These are phyloP conservation scores for Quercus phellos DNA, from an alignment of 331 rosid species.

Conservation along the genomic window DNA sequence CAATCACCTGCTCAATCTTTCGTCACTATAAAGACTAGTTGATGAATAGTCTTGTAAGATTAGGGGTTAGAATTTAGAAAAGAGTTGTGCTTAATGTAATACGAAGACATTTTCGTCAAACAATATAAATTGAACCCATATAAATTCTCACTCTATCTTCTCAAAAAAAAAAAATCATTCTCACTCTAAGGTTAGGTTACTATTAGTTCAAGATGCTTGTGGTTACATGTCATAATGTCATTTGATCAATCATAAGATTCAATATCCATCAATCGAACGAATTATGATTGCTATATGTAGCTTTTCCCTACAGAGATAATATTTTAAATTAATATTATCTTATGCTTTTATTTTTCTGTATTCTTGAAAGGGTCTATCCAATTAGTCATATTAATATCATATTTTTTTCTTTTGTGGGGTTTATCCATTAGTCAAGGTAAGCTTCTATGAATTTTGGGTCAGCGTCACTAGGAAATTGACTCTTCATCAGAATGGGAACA, in stretches of 20 bases:
- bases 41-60: too few species aligned
- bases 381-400: not conserved
- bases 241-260: not conserved
- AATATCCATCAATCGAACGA: not conserved
- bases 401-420: not conserved
- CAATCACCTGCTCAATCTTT: too few species aligned
- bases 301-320: not conserved
- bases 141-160: too few species aligned
- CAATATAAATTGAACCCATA: too few species aligned
- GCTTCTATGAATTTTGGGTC: slow-evolving; percentile 25
- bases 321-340: not conserved
- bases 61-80: too few species aligned
- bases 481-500: slow-evolving; percentile 25
- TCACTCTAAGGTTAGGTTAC: too few species aligned
- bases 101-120: too few species aligned
- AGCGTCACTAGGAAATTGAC: slow-evolving; percentile 31
- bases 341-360: not conserved
- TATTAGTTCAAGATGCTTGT: too few species aligned
- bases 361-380: not conserved
- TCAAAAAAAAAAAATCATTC: too few species aligned
- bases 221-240: too few species aligned
- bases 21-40: too few species aligned
- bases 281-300: not conserved
- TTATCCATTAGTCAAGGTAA: slow-evolving; percentile 5
- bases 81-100: too few species aligned